Evolutionary conservation across 139 green algal genomes (phyloP), one percentile per base, ranked within the genome.

Genomic region (Diplosphaera chodatii): DNA sequence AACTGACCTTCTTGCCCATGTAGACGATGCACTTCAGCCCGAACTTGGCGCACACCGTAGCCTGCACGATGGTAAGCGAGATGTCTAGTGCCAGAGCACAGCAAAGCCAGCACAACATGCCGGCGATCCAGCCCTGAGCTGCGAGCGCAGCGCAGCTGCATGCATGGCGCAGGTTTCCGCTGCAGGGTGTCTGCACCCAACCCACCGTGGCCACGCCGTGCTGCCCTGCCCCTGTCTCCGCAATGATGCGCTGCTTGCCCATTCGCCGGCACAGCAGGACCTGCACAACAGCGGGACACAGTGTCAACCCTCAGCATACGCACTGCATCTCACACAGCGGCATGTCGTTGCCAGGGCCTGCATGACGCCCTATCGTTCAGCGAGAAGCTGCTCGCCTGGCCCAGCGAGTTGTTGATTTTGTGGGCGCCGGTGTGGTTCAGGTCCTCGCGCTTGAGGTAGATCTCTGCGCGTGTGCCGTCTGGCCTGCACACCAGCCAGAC

Each of bases 371-470:
- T 48, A 48, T n/a, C n/a, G n/a, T n/a, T n/a, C n/a, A n/a, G n/a
- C n/a, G n/a, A n/a, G n/a, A n/a, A n/a, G n/a, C n/a, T n/a, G n/a
- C n/a, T n/a, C 10, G 10, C 37, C 84, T 99, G 95, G 0, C 95
- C 95, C 15, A 99, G 82, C 1, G 92, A 94, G 82, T 99, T 99
- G 86, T 99, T 99, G 84, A 99, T 99, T 83, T 99, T 99, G 82
- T 99, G 95, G 1, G 95, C 95, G 29, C 95, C 95, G 0, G 95
- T 99, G 89, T 99, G 95, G 80, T 99, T 99, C 27, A 99, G 81
- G 77, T 99, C 95, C 84, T 99, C 95, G 1, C 95, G 85, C 83
- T 99, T 99, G 3, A 99, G 85, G 84, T 97, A 99, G 67, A 99
- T 97, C 56, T 95, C 80, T 30, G 87, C 82, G 22, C 83, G 67